phyloP scores from a whole-genome alignment of 1,284 basidiomycete species.

The Leccinum angustisporum region DNA sequence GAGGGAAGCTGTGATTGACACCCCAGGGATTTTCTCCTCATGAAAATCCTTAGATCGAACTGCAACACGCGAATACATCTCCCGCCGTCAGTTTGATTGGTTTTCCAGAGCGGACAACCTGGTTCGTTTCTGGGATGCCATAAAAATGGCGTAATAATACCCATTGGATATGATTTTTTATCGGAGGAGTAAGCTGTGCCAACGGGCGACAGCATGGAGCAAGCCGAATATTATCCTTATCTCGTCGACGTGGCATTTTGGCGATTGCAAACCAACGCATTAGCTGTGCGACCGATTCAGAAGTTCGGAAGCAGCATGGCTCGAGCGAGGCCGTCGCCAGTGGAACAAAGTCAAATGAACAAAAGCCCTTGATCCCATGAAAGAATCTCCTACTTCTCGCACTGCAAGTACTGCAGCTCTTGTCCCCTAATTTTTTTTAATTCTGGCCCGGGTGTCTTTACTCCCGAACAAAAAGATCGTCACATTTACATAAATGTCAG shows the following conservation, averaged over 20 bases:
- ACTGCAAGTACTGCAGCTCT: background rate
- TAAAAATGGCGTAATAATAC: background rate
- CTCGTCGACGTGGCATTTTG: background rate
- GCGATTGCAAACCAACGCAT: background rate
- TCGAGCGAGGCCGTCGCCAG: background rate
- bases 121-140: slow-evolving; percentile 10
- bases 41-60: slow-evolving; percentile 9
- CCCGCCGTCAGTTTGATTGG: slow-evolving; percentile 1
- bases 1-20: background rate
- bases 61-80: background rate
- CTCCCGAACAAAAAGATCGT: background rate
- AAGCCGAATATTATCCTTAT: background rate
- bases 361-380: background rate
- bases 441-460: background rate
- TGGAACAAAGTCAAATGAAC: slow-evolving; percentile 4
- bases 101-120: background rate
- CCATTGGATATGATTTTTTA: background rate
- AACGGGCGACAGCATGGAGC: slow-evolving; percentile 9
- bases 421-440: background rate
- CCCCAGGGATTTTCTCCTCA: slow-evolving; percentile 2
- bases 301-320: slow-evolving; percentile 2
- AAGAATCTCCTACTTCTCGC: background rate
- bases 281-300: background rate
- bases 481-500: background rate
- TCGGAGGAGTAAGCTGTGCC: slow-evolving; percentile 5